These are phyloP conservation scores for Diutina neorugosa DNA, from an alignment of 1,139 yeast species.

Conservation along the genomic window DNA sequence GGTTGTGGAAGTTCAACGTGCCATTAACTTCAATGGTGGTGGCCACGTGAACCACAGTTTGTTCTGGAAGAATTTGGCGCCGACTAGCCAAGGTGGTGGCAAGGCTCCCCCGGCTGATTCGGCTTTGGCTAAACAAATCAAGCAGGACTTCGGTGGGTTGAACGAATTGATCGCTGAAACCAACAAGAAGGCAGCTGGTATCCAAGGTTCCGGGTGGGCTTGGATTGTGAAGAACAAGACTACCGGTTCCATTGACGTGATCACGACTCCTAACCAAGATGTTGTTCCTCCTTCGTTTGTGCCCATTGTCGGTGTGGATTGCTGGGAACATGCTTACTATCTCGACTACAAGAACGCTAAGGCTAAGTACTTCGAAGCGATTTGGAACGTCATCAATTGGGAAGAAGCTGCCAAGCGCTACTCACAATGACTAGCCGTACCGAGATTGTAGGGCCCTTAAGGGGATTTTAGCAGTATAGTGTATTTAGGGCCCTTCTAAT, in stretches of 20 bases:
- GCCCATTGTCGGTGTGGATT: conserved; percentile 89
- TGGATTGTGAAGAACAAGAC: conserved; percentile 81
- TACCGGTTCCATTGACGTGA: conserved; percentile 62
- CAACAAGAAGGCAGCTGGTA: conserved; percentile 75
- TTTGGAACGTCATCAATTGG: conserved; percentile 97
- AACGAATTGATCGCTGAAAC: conserved; percentile 60
- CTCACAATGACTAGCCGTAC: neutral
- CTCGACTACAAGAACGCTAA: conserved; percentile 91
- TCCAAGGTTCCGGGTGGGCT: conserved; percentile 98
- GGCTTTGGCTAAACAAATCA: conserved; percentile 52
- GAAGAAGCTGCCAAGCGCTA: conserved; percentile 51
- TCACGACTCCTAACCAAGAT: conserved; percentile 85
- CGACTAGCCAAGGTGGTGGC: conserved; percentile 63
- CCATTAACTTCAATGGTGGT: conserved; percentile 90
- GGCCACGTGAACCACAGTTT: conserved; percentile 81
- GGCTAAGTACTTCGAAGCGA: conserved; percentile 89
- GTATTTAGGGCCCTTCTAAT: neutral
- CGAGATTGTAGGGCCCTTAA: neutral
- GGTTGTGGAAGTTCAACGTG: conserved; percentile 61
- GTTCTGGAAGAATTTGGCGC: conserved; percentile 89
- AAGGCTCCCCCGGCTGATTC: conserved; percentile 49
- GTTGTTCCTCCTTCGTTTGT: conserved; percentile 63
- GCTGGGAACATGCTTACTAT: conserved; percentile 98
- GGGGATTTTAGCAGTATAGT: neutral
- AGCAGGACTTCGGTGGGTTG: conserved; percentile 60